Evolutionary conservation across 176 grass and related monocot species (phyloP), one percentile per base, ranked within the genome.

Genomic region (Chloris gayana): DNA sequence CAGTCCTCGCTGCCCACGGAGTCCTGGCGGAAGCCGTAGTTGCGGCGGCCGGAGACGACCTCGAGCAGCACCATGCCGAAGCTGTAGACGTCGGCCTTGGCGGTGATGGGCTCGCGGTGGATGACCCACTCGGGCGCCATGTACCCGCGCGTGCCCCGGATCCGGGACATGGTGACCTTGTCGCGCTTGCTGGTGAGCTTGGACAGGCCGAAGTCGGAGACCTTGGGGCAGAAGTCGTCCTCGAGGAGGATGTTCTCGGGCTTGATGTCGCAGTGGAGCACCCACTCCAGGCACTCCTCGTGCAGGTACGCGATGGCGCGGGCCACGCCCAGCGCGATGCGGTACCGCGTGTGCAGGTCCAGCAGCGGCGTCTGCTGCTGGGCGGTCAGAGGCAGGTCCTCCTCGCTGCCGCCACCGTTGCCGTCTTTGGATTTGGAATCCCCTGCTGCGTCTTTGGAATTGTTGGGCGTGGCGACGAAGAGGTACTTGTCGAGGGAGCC

Each of bases 51-150:
- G 7, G 91, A 94, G 0, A 94, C 91, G 25, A 97, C 67, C 89
- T 97, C 94, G n/a, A 97, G 91, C 44, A 97, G 87, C 72, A 97
- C 94, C 91, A 97, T 94, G 44, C 94, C 94, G 75, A 94, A 97
- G 82, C 91, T 94, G 81, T 97, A 97, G 14, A 97, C 94, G 56
- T 94, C 94, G 1, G 94, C 94, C 79, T 97, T 97, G 7, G 94
- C 94, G 0, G 94, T 94, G 89, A 97, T 97, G 73, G 91, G 94
- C 86, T 97, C 94, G 0, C 94, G 87, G 65, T 97, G 91, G 81
- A 92, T 94, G 2, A 97, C 91, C 94, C 94, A 97, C 83, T 97
- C 94, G 0, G 94, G 94, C 0, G 94, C 94, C 91, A 97, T 86
- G 87, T 97, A 97, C 0, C 94, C 94, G 27, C 94, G 72, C 31